These are phyloP conservation scores for Verbena officinalis DNA, from an alignment of 257 asterid species.

Conservation along the genomic window DNA sequence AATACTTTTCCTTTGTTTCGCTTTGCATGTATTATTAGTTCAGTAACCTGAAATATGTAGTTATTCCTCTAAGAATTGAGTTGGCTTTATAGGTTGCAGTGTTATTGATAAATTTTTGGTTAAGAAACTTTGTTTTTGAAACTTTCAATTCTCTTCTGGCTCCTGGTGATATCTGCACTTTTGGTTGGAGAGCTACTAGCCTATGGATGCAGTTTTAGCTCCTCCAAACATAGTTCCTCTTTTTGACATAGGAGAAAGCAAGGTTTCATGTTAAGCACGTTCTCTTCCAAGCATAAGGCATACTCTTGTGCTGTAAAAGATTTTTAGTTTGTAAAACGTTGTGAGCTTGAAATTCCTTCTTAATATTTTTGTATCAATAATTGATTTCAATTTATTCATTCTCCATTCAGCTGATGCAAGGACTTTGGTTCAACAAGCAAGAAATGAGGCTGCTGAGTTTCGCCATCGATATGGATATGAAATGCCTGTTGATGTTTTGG, in stretches of 20 bases:
- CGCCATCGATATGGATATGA: constrained; percentile 91
- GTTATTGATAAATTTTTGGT: not conserved
- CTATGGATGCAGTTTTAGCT: not conserved
- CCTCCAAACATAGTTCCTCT: not conserved
- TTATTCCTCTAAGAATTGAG: not conserved
- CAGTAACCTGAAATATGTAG: not conserved
- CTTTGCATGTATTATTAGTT: not conserved
- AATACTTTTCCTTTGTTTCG: constrained; percentile 3
- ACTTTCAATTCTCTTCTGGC: not conserved
- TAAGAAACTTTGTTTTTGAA: not conserved
- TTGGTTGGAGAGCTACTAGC: not conserved
- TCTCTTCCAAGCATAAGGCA: not conserved
- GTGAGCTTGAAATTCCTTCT: constrained; percentile 18
- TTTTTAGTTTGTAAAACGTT: not conserved
- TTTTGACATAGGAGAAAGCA: constrained; percentile 1
- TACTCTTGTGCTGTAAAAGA: not conserved
- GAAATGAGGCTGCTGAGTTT: constrained; percentile 97
- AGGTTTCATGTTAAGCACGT: not conserved
- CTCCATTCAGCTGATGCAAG: constrained; percentile 86
- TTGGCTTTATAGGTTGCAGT: not conserved
- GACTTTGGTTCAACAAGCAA: constrained; percentile 96
- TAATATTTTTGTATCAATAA: not conserved
- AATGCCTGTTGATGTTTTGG: constrained; percentile 92
- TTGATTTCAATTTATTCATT: constrained; percentile 14
- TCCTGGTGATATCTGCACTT: not conserved